phyloP scores from a whole-genome alignment of 164 flowering plant species.

The Dillenia turbinata region DNA sequence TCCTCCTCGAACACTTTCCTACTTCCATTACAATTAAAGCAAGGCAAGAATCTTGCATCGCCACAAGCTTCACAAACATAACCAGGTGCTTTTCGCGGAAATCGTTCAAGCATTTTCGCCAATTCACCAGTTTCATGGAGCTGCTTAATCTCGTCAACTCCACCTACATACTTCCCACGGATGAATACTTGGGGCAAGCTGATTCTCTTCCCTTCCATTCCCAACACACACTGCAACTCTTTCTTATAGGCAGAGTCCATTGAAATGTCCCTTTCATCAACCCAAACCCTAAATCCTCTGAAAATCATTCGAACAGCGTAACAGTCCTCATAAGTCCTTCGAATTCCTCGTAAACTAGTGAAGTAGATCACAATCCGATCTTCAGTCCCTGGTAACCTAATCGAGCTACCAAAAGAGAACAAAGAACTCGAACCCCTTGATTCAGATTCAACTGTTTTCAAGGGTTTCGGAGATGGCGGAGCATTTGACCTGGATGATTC shows the following conservation, averaged over 20 bases:
- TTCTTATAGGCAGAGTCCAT: slow-evolving; percentile 74
- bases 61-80: slow-evolving; percentile 70
- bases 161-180: slow-evolving; percentile 67
- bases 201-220: slow-evolving; percentile 28
- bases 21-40: slow-evolving; percentile 75
- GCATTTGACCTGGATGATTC: slow-evolving; percentile 11
- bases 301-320: slow-evolving; percentile 57
- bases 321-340: slow-evolving; percentile 93
- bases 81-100: slow-evolving; percentile 37
- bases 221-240: slow-evolving; percentile 52
- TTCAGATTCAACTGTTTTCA: slow-evolving; percentile 19
- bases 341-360: slow-evolving; percentile 80
- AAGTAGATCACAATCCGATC: slow-evolving; percentile 64
- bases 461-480: slow-evolving; percentile 34
- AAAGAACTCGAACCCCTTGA: slow-evolving; percentile 9
- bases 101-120: slow-evolving; percentile 58
- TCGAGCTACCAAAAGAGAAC: slow-evolving; percentile 5
- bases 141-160: slow-evolving; percentile 73
- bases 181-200: slow-evolving; percentile 78
- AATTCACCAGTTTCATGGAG: slow-evolving; percentile 73
- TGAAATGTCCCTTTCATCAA: slow-evolving; percentile 87
- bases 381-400: slow-evolving; percentile 29
- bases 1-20: slow-evolving; percentile 73
- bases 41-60: slow-evolving; percentile 82
- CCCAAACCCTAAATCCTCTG: slow-evolving; percentile 62